These are phyloP conservation scores for Trichothecium roseum DNA, from an alignment of 2,329 filamentous ascomycete species.

Conservation along the genomic window DNA sequence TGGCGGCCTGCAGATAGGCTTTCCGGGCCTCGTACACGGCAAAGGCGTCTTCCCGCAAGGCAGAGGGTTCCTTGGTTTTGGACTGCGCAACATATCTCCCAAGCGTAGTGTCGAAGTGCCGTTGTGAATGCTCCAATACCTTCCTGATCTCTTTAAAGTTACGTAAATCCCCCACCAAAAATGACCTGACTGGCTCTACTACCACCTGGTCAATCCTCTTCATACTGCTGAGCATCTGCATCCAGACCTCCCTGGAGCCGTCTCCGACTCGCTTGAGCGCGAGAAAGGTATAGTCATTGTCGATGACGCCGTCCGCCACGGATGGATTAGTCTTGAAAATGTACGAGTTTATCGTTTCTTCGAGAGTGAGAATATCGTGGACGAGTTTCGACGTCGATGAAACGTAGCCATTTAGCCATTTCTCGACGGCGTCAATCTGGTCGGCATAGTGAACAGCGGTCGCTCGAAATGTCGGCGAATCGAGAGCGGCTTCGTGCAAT, in stretches of 20 bases:
- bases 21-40: conserved; percentile 88
- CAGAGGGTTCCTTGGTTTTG: conserved; percentile 88
- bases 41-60: conserved; percentile 89
- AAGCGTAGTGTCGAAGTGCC: conserved; percentile 71
- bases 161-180: conserved; percentile 69
- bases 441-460: conserved; percentile 79
- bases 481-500: conserved; percentile 88
- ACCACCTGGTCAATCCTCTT: conserved; percentile 69
- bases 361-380: conserved; percentile 60
- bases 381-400: conserved; percentile 43
- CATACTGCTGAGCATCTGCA: conserved; percentile 59
- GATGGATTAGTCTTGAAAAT: conserved; percentile 66
- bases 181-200: conserved; percentile 71
- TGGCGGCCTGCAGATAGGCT: conserved; percentile 77
- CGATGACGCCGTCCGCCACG: conserved; percentile 74
- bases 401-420: conserved; percentile 67
- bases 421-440: conserved; percentile 82
- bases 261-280: conserved; percentile 80
- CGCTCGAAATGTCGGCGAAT: conserved; percentile 91
- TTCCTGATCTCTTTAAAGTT: conserved; percentile 78
- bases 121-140: conserved; percentile 68
- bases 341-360: conserved; percentile 69
- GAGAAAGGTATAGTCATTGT: conserved; percentile 89
- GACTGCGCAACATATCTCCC: conserved; percentile 74
- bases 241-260: conserved; percentile 81